Base-by-base conservation (phyloP, 106 monocot species). In the Vanilla planifolia region DNA sequence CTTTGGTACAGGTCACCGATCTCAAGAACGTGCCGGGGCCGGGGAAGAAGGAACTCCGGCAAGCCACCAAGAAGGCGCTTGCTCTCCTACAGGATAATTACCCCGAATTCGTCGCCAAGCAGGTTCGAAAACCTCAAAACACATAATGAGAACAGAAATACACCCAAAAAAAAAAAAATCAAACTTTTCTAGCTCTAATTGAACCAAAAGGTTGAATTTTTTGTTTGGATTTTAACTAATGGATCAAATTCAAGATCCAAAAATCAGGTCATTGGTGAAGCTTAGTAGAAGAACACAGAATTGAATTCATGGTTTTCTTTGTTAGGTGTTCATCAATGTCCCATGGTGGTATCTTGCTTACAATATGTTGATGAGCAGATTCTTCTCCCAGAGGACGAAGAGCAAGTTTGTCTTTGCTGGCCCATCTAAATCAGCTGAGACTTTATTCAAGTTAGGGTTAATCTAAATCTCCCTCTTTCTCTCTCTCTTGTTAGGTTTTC, bases 361-460 rank as follows among this genome's bases (percentile, higher is more conserved):
- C 79, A 75, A 76, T 65, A 42, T 60, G 66, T 70, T 85, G 76
- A 85, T 85, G 60, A 73, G 76, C 43, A 75, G 79, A 14, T 76
- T 85, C 69, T 48, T 85, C 47, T 76, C 85, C 2, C 85, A 73
- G 57, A 85, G 85, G 61, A 76, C 52, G 51, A 85, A 80, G 85
- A 85, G 85, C 85, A 85, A 85, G 85, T 85, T 85, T 32, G 72
- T 73, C 41, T 85, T 70, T 9, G 72, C 79, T 4, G 73, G 85
- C 17, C 75, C 72, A 16, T 72, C 79, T 28, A 79, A 70, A 69
- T 72, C 75, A 15, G 59, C 72, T 19, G 84, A 79, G 9, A 69
- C 69, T 13, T 61, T 84, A 37, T 75, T 84, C 72, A 84, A 50
- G 72, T 79, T 16, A 17, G 76, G 64, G 16, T 9, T 48, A 13